A percentile compares a stretch with the other conserved stretches of the same genome.
phyloP scores from a whole-genome alignment of 495 filamentous ascomycete genomes.

The Letharia lupina region DNA sequence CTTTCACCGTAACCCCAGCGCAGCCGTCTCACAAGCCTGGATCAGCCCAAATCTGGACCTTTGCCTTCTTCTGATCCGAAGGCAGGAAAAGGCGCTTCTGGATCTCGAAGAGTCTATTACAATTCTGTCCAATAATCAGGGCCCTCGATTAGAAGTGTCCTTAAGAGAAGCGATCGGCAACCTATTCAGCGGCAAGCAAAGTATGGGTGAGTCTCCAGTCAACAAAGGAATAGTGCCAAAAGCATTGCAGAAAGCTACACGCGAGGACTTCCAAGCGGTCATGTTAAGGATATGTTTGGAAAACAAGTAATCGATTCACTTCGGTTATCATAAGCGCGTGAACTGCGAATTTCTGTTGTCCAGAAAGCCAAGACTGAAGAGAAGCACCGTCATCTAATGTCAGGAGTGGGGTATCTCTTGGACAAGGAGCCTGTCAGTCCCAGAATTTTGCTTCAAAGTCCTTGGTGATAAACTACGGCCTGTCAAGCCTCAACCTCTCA shows the following conservation, averaged over 20 bases:
- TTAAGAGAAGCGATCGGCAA: background rate
- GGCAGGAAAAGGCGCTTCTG: background rate
- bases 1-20: background rate
- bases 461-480: conserved; percentile 41
- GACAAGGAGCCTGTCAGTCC: conserved; percentile 4
- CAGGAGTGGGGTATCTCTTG: conserved; percentile 34
- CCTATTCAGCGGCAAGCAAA: conserved; percentile 26
- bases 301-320: conserved; percentile 3
- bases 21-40: background rate
- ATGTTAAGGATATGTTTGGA: conserved; percentile 2
- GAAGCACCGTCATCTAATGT: conserved; percentile 33
- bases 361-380: background rate
- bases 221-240: conserved; percentile 22
- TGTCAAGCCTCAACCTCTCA: conserved; percentile 33
- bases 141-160: background rate
- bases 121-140: background rate
- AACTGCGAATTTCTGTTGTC: background rate
- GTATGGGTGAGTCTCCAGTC: conserved; percentile 31
- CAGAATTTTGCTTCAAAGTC: conserved; percentile 1
- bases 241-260: background rate
- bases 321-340: background rate
- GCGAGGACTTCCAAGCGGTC: background rate
- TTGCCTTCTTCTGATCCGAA: background rate
- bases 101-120: background rate
- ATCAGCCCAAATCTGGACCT: background rate